These are phyloP conservation scores for Circinella minor DNA, from an alignment of 371 early-diverging fungal species.

Conservation along the genomic window DNA sequence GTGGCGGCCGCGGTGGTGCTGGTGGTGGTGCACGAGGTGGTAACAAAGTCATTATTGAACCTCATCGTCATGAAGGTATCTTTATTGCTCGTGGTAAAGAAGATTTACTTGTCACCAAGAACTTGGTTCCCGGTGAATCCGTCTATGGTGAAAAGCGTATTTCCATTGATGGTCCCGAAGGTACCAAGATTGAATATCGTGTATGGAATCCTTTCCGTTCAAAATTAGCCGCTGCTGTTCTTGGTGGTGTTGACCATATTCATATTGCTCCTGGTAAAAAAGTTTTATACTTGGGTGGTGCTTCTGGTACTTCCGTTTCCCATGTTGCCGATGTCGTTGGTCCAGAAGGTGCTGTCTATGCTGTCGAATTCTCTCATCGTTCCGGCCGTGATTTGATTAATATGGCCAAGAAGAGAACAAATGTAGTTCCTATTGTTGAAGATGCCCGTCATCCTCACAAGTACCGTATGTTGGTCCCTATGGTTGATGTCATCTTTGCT, in stretches of 20 bases:
- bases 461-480: constrained; percentile 99
- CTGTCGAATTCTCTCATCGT: constrained; percentile 99
- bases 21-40: constrained; percentile 86
- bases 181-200: constrained; percentile 99
- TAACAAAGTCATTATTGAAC: constrained; percentile 94
- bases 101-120: constrained; percentile 98
- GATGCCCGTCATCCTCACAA: constrained; percentile 99
- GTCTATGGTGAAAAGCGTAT: constrained; percentile 99
- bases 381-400: constrained; percentile 99
- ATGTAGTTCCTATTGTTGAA: constrained; percentile 99
- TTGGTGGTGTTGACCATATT: constrained; percentile 99
- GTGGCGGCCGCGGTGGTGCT: constrained; percentile 41
- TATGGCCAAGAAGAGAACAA: constrained; percentile 99
- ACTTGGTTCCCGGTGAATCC: constrained; percentile 97
- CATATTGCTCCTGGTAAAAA: constrained; percentile 98
- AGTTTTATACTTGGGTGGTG: constrained; percentile 99
- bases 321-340: constrained; percentile 99
- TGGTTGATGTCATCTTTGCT: constrained; percentile 99
- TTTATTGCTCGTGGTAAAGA: constrained; percentile 99
- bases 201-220: constrained; percentile 99
- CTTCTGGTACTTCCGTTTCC: constrained; percentile 98
- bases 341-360: constrained; percentile 97
- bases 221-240: constrained; percentile 99
- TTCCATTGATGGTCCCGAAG: constrained; percentile 92
- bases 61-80: constrained; percentile 96